Evolutionary conservation across 139 green algal species (phyloP).

Genomic region (Tetratostichococcus sp.): DNA sequence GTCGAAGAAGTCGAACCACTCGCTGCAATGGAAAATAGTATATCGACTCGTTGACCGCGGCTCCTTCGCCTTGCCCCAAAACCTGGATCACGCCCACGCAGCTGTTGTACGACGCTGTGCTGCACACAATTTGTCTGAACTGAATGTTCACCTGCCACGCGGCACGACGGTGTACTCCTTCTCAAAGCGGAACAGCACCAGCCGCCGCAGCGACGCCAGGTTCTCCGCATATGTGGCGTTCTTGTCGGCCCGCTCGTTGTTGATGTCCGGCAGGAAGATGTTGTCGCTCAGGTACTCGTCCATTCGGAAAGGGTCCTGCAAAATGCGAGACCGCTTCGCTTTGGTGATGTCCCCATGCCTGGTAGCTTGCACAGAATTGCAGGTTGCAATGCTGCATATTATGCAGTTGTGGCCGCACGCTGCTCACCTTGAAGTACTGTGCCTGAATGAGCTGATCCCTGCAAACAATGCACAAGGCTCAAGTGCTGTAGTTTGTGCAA

Average conservation of each 20-base stretch:
- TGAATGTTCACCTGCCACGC: not conserved
- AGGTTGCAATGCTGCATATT: not conserved
- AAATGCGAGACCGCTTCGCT: too few relatives aligned
- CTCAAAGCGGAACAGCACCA: slow-evolving; percentile 75
- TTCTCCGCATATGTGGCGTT: slow-evolving; percentile 64
- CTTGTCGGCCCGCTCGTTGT: slow-evolving; percentile 69
- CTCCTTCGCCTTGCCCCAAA: too few relatives aligned
- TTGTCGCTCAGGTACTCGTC: slow-evolving; percentile 58
- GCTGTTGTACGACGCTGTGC: too few relatives aligned
- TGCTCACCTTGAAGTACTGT: slow-evolving; percentile 76
- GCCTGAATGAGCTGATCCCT: slow-evolving; percentile 74
- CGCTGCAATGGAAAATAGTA: not conserved
- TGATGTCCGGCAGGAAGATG: slow-evolving; percentile 82
- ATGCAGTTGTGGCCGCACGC: not conserved
- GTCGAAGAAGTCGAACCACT: slow-evolving; percentile 61
- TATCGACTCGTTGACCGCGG: too few relatives aligned
- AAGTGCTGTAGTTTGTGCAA: too few relatives aligned
- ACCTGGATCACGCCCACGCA: too few relatives aligned
- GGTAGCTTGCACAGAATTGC: not conserved
- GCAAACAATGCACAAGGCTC: too few relatives aligned
- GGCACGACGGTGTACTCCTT: slow-evolving; percentile 64
- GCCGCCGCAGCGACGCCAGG: slow-evolving; percentile 56
- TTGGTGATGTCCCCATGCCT: too few relatives aligned
- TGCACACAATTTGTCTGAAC: too few relatives aligned
- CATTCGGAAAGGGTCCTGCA: slow-evolving; percentile 64